These are phyloP conservation scores for Pythium sukuiense DNA, from an alignment of 352 stramenopile species.

Conservation along the genomic window DNA sequence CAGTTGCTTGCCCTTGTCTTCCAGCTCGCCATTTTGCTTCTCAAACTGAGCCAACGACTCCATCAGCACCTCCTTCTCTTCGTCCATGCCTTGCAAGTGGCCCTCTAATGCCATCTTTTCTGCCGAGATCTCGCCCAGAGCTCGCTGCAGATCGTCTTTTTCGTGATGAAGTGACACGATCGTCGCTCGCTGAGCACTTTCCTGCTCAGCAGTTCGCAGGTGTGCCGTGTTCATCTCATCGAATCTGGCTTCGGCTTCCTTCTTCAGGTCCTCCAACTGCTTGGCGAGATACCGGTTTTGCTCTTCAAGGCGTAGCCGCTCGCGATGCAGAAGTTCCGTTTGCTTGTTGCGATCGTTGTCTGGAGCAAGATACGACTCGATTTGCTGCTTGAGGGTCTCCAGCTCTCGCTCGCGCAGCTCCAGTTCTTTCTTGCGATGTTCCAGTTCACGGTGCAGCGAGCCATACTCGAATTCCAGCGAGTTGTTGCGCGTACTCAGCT, in stretches of 20 bases:
- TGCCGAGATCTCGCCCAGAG: slow-evolving; percentile 38
- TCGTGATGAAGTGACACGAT: slow-evolving; percentile 54
- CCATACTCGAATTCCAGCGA: slow-evolving; percentile 43
- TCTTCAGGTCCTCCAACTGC: slow-evolving; percentile 44
- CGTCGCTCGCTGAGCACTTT: slow-evolving; percentile 48
- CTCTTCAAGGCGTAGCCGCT: slow-evolving; percentile 60
- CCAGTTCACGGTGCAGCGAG: slow-evolving; percentile 48
- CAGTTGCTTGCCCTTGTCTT: slow-evolving; percentile 29
- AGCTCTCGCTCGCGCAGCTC: slow-evolving; percentile 54
- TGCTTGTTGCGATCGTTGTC: slow-evolving; percentile 56
- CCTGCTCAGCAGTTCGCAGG: slow-evolving; percentile 42
- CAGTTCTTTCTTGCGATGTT: slow-evolving; percentile 52
- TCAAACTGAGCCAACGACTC: slow-evolving; percentile 45
- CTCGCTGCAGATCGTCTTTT: slow-evolving; percentile 63
- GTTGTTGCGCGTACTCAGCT: slow-evolving; percentile 40
- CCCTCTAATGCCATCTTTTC: slow-evolving; percentile 56
- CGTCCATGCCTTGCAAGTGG: slow-evolving; percentile 38
- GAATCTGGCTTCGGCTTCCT: slow-evolving; percentile 44
- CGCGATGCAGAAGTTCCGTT: slow-evolving; percentile 49
- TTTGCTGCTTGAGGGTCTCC: slow-evolving; percentile 46
- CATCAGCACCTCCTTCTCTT: slow-evolving; percentile 36
- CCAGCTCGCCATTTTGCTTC: slow-evolving; percentile 48
- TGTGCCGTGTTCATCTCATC: slow-evolving; percentile 49
- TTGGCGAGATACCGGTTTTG: slow-evolving; percentile 50
- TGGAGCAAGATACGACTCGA: slow-evolving; percentile 53